Base-by-base conservation (phyloP, 495 filamentous ascomycete genomes). In the Daldinia vernicosa region DNA sequence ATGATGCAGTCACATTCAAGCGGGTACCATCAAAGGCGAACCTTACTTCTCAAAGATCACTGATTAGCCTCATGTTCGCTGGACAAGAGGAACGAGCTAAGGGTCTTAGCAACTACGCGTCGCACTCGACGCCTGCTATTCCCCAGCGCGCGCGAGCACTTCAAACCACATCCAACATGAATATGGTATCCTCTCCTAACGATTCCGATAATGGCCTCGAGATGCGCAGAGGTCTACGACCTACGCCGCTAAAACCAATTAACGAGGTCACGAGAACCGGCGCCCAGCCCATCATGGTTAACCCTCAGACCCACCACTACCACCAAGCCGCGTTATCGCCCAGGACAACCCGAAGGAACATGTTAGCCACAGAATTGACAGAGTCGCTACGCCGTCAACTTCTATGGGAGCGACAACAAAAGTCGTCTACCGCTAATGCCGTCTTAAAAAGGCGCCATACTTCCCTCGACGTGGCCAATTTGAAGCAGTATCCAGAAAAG, bases 361-460 rank as follows among this genome's bases (percentile, higher is more conserved):
- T 99, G 95, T 87, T 99, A 61, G 90, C 93, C 35, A 94, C 93
- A 26, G 95, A 99, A 80, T 83, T 99, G 69, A 83, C 83, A 40
- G 83, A 85, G 69, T 84, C 82, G 1, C 82, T 85, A 6, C 81
- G 83, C 26, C 75, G 83, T 27, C 79, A 83, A 37, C 82, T 85
- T 35, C 78, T 85, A 17, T 82, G 80, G 76, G 83, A 84, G 63
- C 79, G 83, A 40, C 80, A 79, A 30, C 82, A 84, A 30, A 97
- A 95, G 87, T 92, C 92, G 64, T 90, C 91, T 32, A 97, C 93
- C 4, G 91, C 91, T 61, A 92, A 91, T 66, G 94, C 95, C 5
- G 93, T 94, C 63, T 83, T 97, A 66, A 97, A 98, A 83, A 89
- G 96, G 39, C 84, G 93, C 67, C 95, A 98, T 77, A 98, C 95